Conservation (phyloP, 768 basidiomycete genomes). For the Lactifluus echinatus region DNA sequence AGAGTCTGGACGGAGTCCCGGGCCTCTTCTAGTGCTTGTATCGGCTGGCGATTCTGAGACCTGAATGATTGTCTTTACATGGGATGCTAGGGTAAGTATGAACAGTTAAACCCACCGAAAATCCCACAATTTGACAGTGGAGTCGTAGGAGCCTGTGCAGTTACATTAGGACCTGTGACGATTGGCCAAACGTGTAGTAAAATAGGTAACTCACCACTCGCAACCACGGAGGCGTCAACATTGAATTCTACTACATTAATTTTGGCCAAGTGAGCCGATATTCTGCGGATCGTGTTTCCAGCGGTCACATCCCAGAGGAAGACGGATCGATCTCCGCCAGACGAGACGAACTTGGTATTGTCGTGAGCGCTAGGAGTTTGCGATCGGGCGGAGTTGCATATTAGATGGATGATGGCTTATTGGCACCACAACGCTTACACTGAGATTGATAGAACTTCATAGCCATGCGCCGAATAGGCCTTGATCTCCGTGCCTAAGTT, state of each 20-base stretch:
- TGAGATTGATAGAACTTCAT: conserved; percentile 86
- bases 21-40: conserved; percentile 87
- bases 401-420: no score
- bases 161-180: neutral
- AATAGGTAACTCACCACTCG: conserved; percentile 61
- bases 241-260: conserved; percentile 90
- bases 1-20: conserved; percentile 80
- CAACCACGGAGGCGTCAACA: conserved; percentile 75
- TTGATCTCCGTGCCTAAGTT: conserved; percentile 83
- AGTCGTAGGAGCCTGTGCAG: conserved; percentile 76
- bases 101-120: conserved; percentile 46
- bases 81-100: neutral
- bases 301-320: conserved; percentile 95
- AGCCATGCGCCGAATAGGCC: conserved; percentile 83
- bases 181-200: neutral
- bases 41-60: conserved; percentile 69
- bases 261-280: conserved; percentile 85
- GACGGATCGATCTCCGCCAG: conserved; percentile 87
- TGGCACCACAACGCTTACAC: conserved; percentile 49
- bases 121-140: conserved; percentile 89
- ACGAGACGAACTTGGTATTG: conserved; percentile 89
- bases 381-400: neutral
- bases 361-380: conserved; percentile 61
- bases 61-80: conserved; percentile 29
- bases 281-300: conserved; percentile 72